phyloP scores from a whole-genome alignment of 139 green algal genomes.

The Yamagishiella unicocca region DNA sequence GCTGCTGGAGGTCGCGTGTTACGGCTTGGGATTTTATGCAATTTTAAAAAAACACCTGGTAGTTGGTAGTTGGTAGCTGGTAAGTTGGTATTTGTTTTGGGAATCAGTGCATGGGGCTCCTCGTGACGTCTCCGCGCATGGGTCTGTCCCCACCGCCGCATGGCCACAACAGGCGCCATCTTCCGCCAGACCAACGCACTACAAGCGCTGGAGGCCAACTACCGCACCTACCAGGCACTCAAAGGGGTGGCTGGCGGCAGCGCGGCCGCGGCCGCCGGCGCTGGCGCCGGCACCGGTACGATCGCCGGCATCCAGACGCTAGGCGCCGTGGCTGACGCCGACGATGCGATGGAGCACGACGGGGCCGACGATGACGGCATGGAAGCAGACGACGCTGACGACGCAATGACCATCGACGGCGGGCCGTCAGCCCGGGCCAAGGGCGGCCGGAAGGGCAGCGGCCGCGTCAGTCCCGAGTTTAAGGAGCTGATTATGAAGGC shows the following conservation, averaged over 20 bases:
- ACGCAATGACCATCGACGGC: conserved; percentile 54
- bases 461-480: conserved; percentile 77
- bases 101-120: no score
- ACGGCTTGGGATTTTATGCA: not conserved
- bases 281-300: not conserved
- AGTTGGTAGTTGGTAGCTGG: no score
- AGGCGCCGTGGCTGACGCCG: not conserved
- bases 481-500: conserved; percentile 77
- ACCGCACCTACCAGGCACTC: conserved; percentile 60
- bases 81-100: no score
- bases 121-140: no score
- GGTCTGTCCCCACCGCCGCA: no score
- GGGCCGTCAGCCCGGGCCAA: not conserved
- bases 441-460: conserved; percentile 7
- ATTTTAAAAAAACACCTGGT: no score
- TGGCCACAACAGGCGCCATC: conserved; percentile 78
- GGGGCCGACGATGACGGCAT: conserved; percentile 43
- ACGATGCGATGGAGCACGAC: conserved; percentile 50
- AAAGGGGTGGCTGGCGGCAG: conserved; percentile 22
- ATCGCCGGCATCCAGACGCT: conserved; percentile 7
- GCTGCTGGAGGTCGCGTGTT: not conserved
- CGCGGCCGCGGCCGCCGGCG: conserved; percentile 38
- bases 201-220: conserved; percentile 85
- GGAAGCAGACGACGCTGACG: conserved; percentile 48
- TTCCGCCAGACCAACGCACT: conserved; percentile 85